Evolutionary conservation across 1,284 basidiomycete genomes (phyloP).

Genomic region (Tilletiaria anomala): DNA sequence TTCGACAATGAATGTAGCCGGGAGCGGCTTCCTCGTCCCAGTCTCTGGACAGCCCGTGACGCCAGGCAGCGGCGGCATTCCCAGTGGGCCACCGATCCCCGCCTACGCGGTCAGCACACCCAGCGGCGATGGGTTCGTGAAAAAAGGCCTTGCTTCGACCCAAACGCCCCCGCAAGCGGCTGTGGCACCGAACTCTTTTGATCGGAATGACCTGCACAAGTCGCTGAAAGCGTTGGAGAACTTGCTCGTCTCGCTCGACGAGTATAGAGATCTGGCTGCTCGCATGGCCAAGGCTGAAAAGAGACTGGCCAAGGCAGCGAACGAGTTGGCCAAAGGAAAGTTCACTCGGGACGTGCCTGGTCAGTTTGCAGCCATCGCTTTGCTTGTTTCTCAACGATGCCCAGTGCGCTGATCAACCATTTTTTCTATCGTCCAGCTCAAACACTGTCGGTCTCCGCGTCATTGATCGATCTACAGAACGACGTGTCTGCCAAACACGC

Average conservation of each 20-base stretch:
- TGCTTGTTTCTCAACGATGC: not conserved
- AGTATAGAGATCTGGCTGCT: conserved; percentile 28
- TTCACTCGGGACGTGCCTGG: conserved; percentile 19
- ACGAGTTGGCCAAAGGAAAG: conserved; percentile 26
- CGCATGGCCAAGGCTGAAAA: conserved; percentile 32
- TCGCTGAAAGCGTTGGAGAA: conserved; percentile 27
- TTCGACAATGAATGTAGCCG: too few relatives aligned
- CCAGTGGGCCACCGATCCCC: not conserved
- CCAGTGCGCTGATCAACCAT: not conserved
- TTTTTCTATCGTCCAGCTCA: conserved; percentile 7
- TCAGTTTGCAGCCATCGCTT: not conserved
- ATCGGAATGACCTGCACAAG: conserved; percentile 33
- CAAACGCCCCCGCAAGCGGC: not conserved
- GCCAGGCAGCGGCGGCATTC: not conserved
- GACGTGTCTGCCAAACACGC: conserved; percentile 27
- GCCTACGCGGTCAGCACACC: not conserved
- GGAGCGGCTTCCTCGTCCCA: too few relatives aligned
- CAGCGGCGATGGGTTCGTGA: too few relatives aligned
- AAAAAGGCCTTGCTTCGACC: not conserved
- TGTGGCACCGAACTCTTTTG: conserved; percentile 16
- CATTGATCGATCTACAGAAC: conserved; percentile 23
- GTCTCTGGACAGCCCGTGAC: too few relatives aligned
- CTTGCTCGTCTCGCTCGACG: conserved; percentile 32
- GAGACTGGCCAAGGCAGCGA: conserved; percentile 23
- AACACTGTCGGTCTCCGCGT: conserved; percentile 17